phyloP scores from a whole-genome alignment of 129 eudicot genomes.

The Helianthus annuus region HanXRQr2.0-SUNRISE NC_035437.2:176276654-176277153 shows the following conservation, averaged over 20 bases:
- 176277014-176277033: too few species aligned
- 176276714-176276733: not conserved
- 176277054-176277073: too few species aligned
- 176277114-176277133: too few species aligned
- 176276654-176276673: constrained; percentile 54
- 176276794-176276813: constrained; percentile 56
- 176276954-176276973: constrained; percentile 26
- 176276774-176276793: constrained; percentile 55
- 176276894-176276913: constrained; percentile 13
- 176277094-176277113: too few species aligned
- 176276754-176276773: constrained; percentile 46
- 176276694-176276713: constrained; percentile 55
- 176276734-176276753: constrained; percentile 31
- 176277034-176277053: too few species aligned
- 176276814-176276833: constrained; percentile 56
- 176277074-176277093: too few species aligned
- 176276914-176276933: constrained; percentile 19
- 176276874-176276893: constrained; percentile 7
- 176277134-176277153: too few species aligned
- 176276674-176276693: constrained; percentile 62
- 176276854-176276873: constrained; percentile 8
- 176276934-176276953: constrained; percentile 14
- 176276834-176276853: constrained; percentile 56
- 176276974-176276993: not conserved
- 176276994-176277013: not conserved